A percentile compares a stretch with the other conserved stretches of the same genome.
Evolutionary conservation across 208 protist genomes (phyloP).

Genomic region (Entamoeba moshkovskii): DNA sequence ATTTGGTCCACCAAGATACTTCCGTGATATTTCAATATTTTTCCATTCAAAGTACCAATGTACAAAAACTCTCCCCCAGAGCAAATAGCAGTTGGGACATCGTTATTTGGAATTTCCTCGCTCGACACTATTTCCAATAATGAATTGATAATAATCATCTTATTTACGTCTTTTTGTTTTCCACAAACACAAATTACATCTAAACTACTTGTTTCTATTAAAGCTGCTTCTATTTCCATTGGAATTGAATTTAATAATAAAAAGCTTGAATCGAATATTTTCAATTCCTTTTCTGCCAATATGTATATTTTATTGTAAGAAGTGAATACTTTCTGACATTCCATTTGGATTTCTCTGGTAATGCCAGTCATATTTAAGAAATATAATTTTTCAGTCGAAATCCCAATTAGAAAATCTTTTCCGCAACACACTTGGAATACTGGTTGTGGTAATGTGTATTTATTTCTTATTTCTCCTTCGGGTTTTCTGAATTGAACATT

Average conservation of each 20-base stretch:
- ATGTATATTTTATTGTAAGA: not conserved
- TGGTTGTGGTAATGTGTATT: too few relatives aligned
- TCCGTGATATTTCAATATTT: not conserved
- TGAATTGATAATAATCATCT: not conserved
- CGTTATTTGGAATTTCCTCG: not conserved
- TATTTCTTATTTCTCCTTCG: too few relatives aligned
- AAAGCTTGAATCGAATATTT: not conserved
- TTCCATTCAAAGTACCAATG: not conserved
- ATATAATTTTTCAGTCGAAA: too few relatives aligned
- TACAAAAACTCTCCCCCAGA: not conserved
- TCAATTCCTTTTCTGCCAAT: not conserved
- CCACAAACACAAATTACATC: not conserved
- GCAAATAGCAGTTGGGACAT: not conserved
- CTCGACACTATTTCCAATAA: not conserved
- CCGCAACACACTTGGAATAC: too few relatives aligned
- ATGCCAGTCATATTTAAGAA: too few relatives aligned
- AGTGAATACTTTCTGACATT: too few relatives aligned
- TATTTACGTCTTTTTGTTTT: not conserved
- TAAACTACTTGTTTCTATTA: not conserved
- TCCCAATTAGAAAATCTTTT: too few relatives aligned
- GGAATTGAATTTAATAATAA: not conserved
- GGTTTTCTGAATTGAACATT: too few relatives aligned
- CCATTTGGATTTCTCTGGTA: too few relatives aligned
- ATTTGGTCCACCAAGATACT: not conserved
- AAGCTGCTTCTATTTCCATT: not conserved